Conservation (phyloP, 345 rosid species). For the Streptanthus diversifolius region DNA sequence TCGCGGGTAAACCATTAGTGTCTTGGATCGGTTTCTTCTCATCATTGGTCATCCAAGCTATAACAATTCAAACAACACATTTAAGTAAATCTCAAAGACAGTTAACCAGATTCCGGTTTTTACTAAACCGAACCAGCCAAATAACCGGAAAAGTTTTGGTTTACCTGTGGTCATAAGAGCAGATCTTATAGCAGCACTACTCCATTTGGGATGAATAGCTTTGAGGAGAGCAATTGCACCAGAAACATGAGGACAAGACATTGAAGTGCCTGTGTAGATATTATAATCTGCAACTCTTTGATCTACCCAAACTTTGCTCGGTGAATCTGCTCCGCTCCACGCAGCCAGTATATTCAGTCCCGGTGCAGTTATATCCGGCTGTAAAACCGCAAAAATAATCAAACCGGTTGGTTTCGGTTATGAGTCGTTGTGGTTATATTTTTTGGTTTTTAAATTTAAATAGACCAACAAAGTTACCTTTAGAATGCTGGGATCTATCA, state of each 20-base stretch:
- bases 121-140: not conserved
- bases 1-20: conserved; percentile 38
- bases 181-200: conserved; percentile 81
- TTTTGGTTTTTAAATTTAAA: not conserved
- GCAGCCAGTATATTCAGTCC: conserved; percentile 81
- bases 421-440: not conserved
- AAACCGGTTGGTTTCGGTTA: not conserved
- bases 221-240: conserved; percentile 68
- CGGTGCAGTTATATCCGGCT: conserved; percentile 87
- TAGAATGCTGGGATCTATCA: conserved; percentile 55
- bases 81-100: not conserved
- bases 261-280: conserved; percentile 71
- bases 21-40: conserved; percentile 43
- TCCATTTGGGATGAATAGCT: conserved; percentile 78
- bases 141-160: not conserved
- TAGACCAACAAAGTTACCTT: conserved; percentile 45
- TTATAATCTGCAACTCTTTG: conserved; percentile 44
- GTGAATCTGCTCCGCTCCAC: conserved; percentile 61
- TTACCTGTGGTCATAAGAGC: conserved; percentile 50
- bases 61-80: not conserved
- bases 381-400: not conserved
- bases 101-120: not conserved
- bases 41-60: conserved; percentile 59
- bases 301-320: conserved; percentile 44
- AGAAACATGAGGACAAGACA: conserved; percentile 91